These are phyloP conservation scores for Melampsora americana DNA, from an alignment of 1,284 basidiomycete genomes.

Conservation along the genomic window DNA sequence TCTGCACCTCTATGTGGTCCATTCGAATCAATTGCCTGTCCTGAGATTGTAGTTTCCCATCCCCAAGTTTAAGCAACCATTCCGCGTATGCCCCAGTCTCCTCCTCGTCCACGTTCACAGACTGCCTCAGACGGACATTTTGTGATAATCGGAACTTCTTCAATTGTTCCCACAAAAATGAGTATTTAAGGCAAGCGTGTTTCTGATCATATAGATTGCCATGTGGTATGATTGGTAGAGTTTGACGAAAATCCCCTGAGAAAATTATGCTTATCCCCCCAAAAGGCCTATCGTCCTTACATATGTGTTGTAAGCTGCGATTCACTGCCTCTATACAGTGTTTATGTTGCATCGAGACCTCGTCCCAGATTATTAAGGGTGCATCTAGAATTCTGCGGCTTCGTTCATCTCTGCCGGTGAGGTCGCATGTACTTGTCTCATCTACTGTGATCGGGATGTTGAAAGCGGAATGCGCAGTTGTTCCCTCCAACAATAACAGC, in stretches of 20 bases:
- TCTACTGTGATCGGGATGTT: background rate
- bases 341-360: conserved; percentile 8
- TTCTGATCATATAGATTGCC: too few relatives aligned
- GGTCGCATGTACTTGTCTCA: background rate
- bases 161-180: too few relatives aligned
- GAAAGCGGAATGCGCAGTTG: background rate
- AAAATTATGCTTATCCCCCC: conserved; percentile 10
- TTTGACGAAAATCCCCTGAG: conserved; percentile 11
- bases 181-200: too few relatives aligned
- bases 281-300: background rate
- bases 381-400: background rate
- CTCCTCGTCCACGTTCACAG: background rate
- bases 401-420: background rate
- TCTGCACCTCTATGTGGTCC: too few relatives aligned
- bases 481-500: background rate
- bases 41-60: background rate
- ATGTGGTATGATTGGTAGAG: too few relatives aligned
- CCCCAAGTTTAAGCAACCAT: background rate
- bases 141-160: too few relatives aligned
- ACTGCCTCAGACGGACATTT: background rate
- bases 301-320: background rate
- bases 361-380: conserved; percentile 2
- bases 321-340: conserved; percentile 28
- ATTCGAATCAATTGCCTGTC: background rate
- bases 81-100: background rate